Base-by-base conservation (phyloP, 2,329 filamentous ascomycete genomes). In the Penicillium janthinellum region DNA sequence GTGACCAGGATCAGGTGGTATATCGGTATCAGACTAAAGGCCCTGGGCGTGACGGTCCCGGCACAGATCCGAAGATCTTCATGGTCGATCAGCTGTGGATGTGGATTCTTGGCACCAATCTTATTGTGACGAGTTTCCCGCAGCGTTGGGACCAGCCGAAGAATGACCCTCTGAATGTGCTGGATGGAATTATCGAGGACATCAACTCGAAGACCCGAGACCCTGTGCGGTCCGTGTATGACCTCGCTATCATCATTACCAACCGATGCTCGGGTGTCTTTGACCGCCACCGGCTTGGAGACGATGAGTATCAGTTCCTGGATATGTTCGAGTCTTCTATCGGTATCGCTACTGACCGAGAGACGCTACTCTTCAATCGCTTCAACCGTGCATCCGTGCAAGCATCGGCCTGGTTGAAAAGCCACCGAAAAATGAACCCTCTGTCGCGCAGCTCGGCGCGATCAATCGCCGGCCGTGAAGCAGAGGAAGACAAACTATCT, bases 71-170 rank as follows among this genome's bases (percentile, higher is more conserved):
- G 0, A 87, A 87, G 61, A 82, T 88, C 2, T 87, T 87, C 70
- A 88, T 88, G 86, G 86, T 89, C 0, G 87, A 89, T 68, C 87
- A 89, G 65, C 75, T 90, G 1, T 89, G 87, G 87, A 82, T 89
- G 69, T 88, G 85, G 84, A 79, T 87, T 3, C 68, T 89, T 0
- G 75, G 73, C 76, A 83, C 59, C 78, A 85, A 87, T 58, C 73
- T 88, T 15, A 81, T 89, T 17, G 80, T 89, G 14, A 77, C 75
- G 6, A 73, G 73, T 20, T 76, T 77, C 39, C 70, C 75, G 1
- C 74, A 76, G 38, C 71, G 75, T 39, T 77, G 75, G 75, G 73
- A 77, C 35, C 85, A 88, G 68, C 85, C 84, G 0, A 83, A 83
- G 54, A 85, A 86, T 54, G 85, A 88, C 57, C 85, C 85, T 0